Conservation (phyloP, 257 asterid genomes). For the Jacaranda copaia region DNA sequence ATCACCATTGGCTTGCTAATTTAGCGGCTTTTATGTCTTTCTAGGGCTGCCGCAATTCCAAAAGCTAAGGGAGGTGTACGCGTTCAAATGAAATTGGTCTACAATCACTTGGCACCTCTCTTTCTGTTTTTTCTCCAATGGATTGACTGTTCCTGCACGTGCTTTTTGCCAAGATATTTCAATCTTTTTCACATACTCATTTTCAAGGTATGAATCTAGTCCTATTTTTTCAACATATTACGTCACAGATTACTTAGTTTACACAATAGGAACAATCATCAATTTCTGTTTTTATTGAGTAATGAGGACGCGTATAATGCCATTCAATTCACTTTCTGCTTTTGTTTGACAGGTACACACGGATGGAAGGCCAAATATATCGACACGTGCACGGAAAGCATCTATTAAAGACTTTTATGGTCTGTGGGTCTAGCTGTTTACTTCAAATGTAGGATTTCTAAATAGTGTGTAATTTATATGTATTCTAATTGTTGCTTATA, state of each 20-base stretch:
- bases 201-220: constrained; percentile 60
- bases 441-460: neutral
- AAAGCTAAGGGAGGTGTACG: constrained; percentile 77
- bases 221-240: neutral
- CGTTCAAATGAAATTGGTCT: constrained; percentile 84
- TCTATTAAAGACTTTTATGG: constrained; percentile 82
- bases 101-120: constrained; percentile 71
- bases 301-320: neutral
- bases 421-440: constrained; percentile 41
- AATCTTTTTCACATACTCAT: constrained; percentile 74
- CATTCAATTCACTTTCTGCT: neutral
- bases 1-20: constrained; percentile 7
- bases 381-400: constrained; percentile 78
- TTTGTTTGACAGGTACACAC: constrained; percentile 61
- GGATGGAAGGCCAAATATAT: constrained; percentile 74
- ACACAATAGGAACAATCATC: neutral
- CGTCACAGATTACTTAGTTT: constrained; percentile 12
- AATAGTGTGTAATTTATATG: neutral
- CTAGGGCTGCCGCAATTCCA: constrained; percentile 86
- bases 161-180: constrained; percentile 61
- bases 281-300: neutral
- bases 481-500: constrained; percentile 12
- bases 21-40: constrained; percentile 33
- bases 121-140: constrained; percentile 72
- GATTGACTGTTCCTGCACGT: constrained; percentile 80